Base-by-base conservation (phyloP, 2,329 filamentous ascomycete genomes). In the Neoascochyta sp. region DNA sequence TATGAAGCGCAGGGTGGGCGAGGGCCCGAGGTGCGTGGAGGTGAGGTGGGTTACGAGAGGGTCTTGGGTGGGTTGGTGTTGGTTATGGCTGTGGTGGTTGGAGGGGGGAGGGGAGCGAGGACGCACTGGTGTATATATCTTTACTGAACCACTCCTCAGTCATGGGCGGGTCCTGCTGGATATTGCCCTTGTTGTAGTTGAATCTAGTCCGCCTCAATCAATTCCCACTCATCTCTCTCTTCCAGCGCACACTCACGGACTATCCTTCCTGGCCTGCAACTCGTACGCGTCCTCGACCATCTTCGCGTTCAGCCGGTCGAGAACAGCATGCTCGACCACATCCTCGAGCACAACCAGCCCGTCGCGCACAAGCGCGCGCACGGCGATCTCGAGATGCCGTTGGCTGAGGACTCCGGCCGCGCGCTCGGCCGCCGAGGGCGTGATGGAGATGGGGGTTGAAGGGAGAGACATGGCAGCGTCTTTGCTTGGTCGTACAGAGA, bases 111-210 rank as follows among this genome's bases (percentile, higher is more conserved):
- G n/a, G 15, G n/a, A 7, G 28, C n/a, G 3, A 12, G 22, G 7
- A 42, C 63, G 28, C 54, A 77, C 75, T 81, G 8, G 71, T 52
- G 33, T 79, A 78, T 15, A 80, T 72, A 1, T 49, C 40, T 7
- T 50, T 39, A 16, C 32, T 45, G 28, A 57, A 60, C 43, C 39
- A 54, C 23, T 73, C 55, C 0, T 60, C 55, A 0, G 71, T 67
- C 2, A 74, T 67, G 0, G 74, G 75, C 0, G 77, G 65, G 41
- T 80, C 76, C 48, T 81, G 78, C 39, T 81, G 76, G 18, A 80
- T 63, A 40, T 80, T 81, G 1, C 73, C 75, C 26, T 69, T 69
- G 46, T 80, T 80, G 49, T 80, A 80, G 43, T 81, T 81, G 63
- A 72, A 81, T 0, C 27, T 24, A n/a, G 4, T 5, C 5, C 2